A percentile compares a stretch with the other conserved stretches of the same genome.
Conservation (phyloP, 2,329 filamentous ascomycete species). For the Knufia petricola region DNA sequence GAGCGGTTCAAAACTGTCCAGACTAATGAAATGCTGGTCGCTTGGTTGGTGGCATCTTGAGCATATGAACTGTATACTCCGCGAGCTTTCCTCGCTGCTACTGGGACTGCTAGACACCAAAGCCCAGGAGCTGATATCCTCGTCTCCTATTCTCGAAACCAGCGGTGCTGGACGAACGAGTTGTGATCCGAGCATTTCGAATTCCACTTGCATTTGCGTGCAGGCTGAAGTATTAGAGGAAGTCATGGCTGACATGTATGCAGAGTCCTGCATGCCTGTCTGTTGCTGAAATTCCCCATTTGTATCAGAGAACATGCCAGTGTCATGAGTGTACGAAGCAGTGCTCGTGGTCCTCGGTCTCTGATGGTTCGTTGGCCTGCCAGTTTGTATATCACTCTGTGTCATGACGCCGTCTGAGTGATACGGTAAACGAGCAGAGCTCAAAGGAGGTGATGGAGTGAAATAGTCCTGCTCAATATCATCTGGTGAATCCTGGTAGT, state of each 20-base stretch:
- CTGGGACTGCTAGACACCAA: slow-evolving; percentile 16
- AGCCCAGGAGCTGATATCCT: slow-evolving; percentile 19
- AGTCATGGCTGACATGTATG: not conserved
- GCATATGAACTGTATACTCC: slow-evolving; percentile 16
- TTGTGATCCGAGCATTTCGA: slow-evolving; percentile 20
- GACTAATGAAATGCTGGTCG: slow-evolving; percentile 19
- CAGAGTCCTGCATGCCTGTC: not conserved
- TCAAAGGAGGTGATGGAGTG: slow-evolving; percentile 5
- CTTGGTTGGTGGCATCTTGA: slow-evolving; percentile 17
- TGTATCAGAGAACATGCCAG: not conserved
- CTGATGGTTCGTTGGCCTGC: not conserved
- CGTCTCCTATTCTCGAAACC: slow-evolving; percentile 16
- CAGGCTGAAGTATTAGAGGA: slow-evolving; percentile 5
- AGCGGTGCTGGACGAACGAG: slow-evolving; percentile 16
- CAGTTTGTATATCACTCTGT: not conserved
- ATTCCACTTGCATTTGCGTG: slow-evolving; percentile 12
- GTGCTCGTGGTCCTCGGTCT: not conserved
- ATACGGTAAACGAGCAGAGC: not conserved
- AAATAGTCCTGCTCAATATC: slow-evolving; percentile 3
- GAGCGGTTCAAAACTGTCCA: slow-evolving; percentile 7
- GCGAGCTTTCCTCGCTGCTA: slow-evolving; percentile 12
- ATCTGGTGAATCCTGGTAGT: not conserved
- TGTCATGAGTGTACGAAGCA: not conserved
- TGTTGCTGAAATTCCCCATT: not conserved
- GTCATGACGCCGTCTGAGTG: not conserved